These are phyloP conservation scores for Haberlea rhodopensis DNA, from an alignment of 257 asterid genomes.

Conservation along the genomic window DNA sequence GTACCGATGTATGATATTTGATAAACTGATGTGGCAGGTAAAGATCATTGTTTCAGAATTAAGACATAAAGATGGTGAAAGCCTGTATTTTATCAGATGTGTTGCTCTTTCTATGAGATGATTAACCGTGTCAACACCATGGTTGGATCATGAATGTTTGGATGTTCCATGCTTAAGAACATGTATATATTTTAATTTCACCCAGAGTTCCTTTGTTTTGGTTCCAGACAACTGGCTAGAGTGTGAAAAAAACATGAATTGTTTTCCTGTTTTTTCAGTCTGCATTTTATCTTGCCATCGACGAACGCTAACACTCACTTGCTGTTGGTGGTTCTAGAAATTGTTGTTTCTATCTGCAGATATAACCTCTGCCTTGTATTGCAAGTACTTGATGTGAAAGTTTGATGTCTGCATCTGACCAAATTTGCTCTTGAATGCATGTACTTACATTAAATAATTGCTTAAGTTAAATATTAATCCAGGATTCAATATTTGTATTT, in stretches of 20 bases:
- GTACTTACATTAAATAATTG: neutral
- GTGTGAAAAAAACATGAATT: neutral
- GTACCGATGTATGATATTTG: neutral
- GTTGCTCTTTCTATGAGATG: neutral
- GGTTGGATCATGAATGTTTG: neutral
- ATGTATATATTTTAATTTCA: neutral
- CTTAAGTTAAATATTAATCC: neutral
- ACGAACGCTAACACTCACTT: constrained; percentile 3
- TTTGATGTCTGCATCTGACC: neutral
- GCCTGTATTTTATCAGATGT: neutral
- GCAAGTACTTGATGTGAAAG: constrained; percentile 9
- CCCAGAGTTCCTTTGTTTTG: neutral
- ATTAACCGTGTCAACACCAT: neutral
- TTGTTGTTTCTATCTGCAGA: neutral
- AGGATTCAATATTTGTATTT: neutral
- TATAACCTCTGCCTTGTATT: neutral
- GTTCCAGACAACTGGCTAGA: neutral
- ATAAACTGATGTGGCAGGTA: constrained; percentile 9
- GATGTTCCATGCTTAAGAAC: neutral
- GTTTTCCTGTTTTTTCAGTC: constrained; percentile 4
- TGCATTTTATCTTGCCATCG: constrained; percentile 13
- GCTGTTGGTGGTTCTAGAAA: neutral
- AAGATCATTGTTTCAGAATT: constrained; percentile 2
- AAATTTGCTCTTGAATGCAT: constrained; percentile 20
- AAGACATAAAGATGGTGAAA: neutral